Evolutionary conservation across 2,329 filamentous ascomycete species (phyloP), one percentile per base, ranked within the genome.

Genomic region (Pseudocercospora musae): DNA sequence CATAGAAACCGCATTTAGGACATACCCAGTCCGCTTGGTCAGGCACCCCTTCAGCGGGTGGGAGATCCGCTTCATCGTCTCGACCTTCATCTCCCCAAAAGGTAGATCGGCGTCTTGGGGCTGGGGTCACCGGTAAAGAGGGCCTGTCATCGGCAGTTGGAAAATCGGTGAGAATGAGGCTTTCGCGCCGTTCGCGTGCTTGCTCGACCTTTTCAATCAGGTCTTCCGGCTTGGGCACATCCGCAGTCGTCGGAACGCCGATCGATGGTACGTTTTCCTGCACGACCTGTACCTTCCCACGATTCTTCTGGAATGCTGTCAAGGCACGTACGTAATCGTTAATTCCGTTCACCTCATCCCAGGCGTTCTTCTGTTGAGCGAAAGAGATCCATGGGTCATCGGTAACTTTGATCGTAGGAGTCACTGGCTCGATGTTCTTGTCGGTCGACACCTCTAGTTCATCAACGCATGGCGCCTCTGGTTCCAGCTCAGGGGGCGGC

Each of bases 11-110:
- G 68, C 67, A 74, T 65, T 68, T 68, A 78, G 83, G 83, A 91
- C 91, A 89, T 92, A 96, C 92, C 94, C 94, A 97, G 77, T 96
- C 91, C 74, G 86, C 84, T 83, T 96, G 93, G 76, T 86, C 83
- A 65, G 93, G 92, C 67, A 96, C 92, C 57, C 92, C 93, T 74
- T 91, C 86, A 55, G 93, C 92, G 67, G 81, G 81, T 65, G 91
- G 91, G 69, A 96, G 81, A 71, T 83, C 81, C 66, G 82, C 83
- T 66, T 80, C 78, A 40, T 80, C 80, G 63, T 85, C 80, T 56
- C 81, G 81, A 15, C 55, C 55, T 62, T 85, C 85, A 25, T 80
- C 80, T 57, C 84, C 87, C 88, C 87, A 91, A 75, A 89, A 90
- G 56, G 80, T 87, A 33, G 84, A 81, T 69, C 89, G 83, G 66